These are phyloP conservation scores for Rhodotorula paludigena DNA, from an alignment of 768 basidiomycete species.

Conservation along the genomic window DNA sequence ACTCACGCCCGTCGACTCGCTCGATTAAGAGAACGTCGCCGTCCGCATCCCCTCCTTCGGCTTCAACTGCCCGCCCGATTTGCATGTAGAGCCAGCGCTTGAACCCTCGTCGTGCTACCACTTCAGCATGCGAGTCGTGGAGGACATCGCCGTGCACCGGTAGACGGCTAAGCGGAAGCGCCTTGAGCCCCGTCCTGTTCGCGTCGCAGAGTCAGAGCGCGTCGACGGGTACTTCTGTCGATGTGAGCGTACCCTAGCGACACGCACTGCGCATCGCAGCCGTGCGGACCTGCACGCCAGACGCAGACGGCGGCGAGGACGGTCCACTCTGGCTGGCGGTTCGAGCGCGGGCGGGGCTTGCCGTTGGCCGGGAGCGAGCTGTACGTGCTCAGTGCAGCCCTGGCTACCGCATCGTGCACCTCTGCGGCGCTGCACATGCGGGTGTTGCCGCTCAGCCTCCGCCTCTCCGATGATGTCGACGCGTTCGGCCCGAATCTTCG, in stretches of 20 bases:
- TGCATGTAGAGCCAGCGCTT: conserved; percentile 76
- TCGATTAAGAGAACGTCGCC: conserved; percentile 41
- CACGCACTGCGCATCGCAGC: conserved; percentile 46
- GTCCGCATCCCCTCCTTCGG: background rate
- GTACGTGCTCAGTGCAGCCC: conserved; percentile 39
- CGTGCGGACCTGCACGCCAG: conserved; percentile 3
- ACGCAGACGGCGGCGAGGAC: conserved; percentile 47
- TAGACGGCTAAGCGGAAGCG: conserved; percentile 61
- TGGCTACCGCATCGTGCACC: conserved; percentile 38
- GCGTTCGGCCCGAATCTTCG: background rate
- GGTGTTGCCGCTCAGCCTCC: background rate
- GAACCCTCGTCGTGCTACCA: conserved; percentile 75
- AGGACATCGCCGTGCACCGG: conserved; percentile 68
- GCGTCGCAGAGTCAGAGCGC: conserved; percentile 2
- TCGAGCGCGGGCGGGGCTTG: conserved; percentile 45
- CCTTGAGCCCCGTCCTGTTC: conserved; percentile 71
- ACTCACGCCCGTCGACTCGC: conserved; percentile 48
- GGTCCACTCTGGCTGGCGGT: conserved; percentile 47
- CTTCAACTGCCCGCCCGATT: conserved; percentile 43
- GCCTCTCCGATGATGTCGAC: background rate
- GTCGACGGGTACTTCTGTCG: conserved; percentile 17
- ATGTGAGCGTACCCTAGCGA: conserved; percentile 52
- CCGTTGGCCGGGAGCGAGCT: conserved; percentile 40
- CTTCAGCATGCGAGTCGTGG: conserved; percentile 88
- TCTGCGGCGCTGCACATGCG: background rate